Evolutionary conservation across 1,284 basidiomycete genomes (phyloP), one percentile per base, ranked within the genome.

Genomic region (Apiotrichum akiyoshidainum): DNA sequence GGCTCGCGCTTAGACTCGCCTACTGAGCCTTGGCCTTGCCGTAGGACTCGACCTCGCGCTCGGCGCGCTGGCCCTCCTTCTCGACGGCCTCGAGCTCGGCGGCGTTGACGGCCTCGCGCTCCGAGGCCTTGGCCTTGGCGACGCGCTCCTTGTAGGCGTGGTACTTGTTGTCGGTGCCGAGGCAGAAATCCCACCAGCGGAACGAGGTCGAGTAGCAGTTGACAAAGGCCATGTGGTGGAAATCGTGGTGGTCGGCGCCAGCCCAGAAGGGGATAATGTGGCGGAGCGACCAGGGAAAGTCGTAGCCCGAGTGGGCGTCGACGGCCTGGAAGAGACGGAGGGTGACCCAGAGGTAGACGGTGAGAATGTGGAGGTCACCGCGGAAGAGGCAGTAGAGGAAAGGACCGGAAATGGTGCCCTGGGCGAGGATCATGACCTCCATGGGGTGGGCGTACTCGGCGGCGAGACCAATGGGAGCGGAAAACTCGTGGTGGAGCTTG

Each of bases 401-500:
- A 1, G 95, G 95, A 4, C 92, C 92, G 22, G 83, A 83, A 64
- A 96, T 87, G 12, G 92, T 95, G 49, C 93, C 93, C 26, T 86
- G 85, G 37, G 81, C 82, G 51, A 96, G 87, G 68, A 96, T 93
- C 77, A 94, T 85, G 56, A 94, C 90, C 78, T 97, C 93, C 14
- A 91, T 86, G 0, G 93, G 93, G 78, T 97, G 93, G 0, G 93
- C 92, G 74, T 97, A 99, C 79, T 99, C 96, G 14, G 96, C 95
- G 10, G 95, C 93, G 37, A 99, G 86, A 69, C 95, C 95, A 74
- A 98, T 97, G 0, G 95, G 95, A 21, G 95, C 94, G 21, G 89
- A 89, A 80, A 94, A 97, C 75, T 96, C 93, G 85, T 98, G 95
- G 79, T 98, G 91, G 48, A 92, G 83, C 82, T 98, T 98, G 86